These are phyloP conservation scores for Hibiscus mutabilis DNA, from an alignment of 345 rosid genomes.

Conservation along the genomic window DNA sequence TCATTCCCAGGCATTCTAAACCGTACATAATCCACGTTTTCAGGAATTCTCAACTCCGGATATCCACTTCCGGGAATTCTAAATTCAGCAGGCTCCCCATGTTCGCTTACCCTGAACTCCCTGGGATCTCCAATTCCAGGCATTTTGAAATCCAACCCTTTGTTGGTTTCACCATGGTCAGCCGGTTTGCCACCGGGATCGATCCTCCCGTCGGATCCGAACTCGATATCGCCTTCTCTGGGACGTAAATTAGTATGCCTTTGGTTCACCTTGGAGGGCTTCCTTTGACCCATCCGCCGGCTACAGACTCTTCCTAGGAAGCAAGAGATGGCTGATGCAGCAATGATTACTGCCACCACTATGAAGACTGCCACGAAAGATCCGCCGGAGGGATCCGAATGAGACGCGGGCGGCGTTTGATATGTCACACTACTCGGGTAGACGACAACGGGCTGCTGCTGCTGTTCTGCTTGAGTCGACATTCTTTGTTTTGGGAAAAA, in stretches of 20 bases:
- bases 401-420: slow-evolving; percentile 20
- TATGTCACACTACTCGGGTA: slow-evolving; percentile 34
- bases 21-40: neutral
- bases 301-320: slow-evolving; percentile 52
- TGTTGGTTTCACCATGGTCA: slow-evolving; percentile 11
- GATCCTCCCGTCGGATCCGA: slow-evolving; percentile 36
- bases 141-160: slow-evolving; percentile 4
- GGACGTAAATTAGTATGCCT: slow-evolving; percentile 5
- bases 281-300: slow-evolving; percentile 4
- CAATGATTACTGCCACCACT: slow-evolving; percentile 47
- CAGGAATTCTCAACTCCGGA: neutral
- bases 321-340: slow-evolving; percentile 50
- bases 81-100: neutral
- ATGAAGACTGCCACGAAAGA: slow-evolving; percentile 54
- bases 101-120: neutral
- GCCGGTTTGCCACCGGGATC: slow-evolving; percentile 10
- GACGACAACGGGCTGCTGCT: slow-evolving; percentile 31
- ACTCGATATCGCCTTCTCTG: slow-evolving; percentile 31
- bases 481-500: slow-evolving; percentile 8
- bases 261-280: slow-evolving; percentile 4
- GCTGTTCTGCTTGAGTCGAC: slow-evolving; percentile 15
- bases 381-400: slow-evolving; percentile 36
- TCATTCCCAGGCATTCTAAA: neutral
- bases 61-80: neutral
- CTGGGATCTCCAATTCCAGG: neutral